These are phyloP conservation scores for Schizochytrium sp. DNA, from an alignment of 108 stramenopile genomes.

Conservation along the genomic window DNA sequence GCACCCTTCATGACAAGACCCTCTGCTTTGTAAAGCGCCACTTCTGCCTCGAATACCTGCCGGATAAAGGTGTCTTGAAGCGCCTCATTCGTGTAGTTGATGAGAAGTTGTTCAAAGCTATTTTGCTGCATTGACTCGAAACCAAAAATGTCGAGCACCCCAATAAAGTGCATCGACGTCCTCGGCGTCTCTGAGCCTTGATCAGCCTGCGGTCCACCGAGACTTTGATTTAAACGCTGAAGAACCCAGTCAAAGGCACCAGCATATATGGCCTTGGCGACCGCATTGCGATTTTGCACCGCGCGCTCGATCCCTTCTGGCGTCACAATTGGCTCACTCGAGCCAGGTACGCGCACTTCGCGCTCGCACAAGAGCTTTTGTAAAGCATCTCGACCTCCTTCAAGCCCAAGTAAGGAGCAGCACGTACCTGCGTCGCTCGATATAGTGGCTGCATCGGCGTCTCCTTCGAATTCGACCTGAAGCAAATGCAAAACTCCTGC, in stretches of 20 bases:
- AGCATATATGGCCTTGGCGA: constrained; percentile 21
- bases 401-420: constrained; percentile 25
- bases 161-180: constrained; percentile 21
- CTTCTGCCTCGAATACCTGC: constrained; percentile 75
- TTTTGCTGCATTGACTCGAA: constrained; percentile 30
- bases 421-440: background rate
- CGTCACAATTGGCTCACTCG: background rate
- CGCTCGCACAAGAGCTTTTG: constrained; percentile 30
- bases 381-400: background rate
- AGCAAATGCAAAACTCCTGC: constrained; percentile 32
- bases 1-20: background rate
- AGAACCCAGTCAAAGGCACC: constrained; percentile 34
- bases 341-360: background rate
- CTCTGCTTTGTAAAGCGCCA: constrained; percentile 19
- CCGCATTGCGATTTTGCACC: constrained; percentile 7
- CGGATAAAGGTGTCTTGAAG: constrained; percentile 67
- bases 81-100: constrained; percentile 32
- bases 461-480: constrained; percentile 17
- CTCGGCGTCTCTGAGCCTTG: background rate
- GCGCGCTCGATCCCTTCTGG: background rate
- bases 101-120: constrained; percentile 29
- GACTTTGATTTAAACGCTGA: background rate
- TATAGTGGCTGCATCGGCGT: background rate
- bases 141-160: constrained; percentile 38
- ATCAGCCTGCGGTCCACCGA: background rate